These are phyloP conservation scores for Bolboschoenus planiculmis DNA, from an alignment of 176 grass and related monocot species.

Conservation along the genomic window DNA sequence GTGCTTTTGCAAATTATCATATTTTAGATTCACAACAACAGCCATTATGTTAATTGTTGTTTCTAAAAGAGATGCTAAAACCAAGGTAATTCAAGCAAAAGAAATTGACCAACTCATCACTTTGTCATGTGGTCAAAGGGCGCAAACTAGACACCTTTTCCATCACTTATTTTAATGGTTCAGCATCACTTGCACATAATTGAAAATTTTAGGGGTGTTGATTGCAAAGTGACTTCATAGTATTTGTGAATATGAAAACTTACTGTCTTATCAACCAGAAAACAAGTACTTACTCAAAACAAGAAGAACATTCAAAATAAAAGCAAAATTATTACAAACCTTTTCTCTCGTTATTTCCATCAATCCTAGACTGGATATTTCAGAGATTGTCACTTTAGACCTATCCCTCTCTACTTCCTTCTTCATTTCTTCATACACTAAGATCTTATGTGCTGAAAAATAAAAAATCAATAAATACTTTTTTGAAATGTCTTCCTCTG, in stretches of 20 bases:
- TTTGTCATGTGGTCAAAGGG: not conserved
- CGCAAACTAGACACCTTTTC: not conserved
- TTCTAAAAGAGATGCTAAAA: not conserved
- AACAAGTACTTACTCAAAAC: not conserved
- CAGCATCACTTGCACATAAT: not conserved
- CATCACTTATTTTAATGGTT: not conserved
- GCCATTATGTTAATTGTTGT: not conserved
- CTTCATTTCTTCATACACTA: conserved; percentile 96
- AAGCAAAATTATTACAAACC: conserved; percentile 33
- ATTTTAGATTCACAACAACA: not conserved
- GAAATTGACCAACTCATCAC: not conserved
- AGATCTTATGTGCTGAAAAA: conserved; percentile 68
- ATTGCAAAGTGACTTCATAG: not conserved
- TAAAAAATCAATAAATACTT: conserved; percentile 14
- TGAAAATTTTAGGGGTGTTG: not conserved
- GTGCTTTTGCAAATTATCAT: not conserved
- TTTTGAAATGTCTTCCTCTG: not conserved
- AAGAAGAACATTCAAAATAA: not conserved
- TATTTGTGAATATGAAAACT: not conserved
- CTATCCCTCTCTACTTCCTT: conserved; percentile 87
- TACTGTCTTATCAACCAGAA: not conserved
- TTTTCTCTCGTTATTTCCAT: conserved; percentile 99
- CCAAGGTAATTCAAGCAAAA: not conserved
- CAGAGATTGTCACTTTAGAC: conserved; percentile 74
- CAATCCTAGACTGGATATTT: conserved; percentile 86